Conservation (phyloP, 2,329 filamentous ascomycete species). For the Alternaria gaisen region DNA sequence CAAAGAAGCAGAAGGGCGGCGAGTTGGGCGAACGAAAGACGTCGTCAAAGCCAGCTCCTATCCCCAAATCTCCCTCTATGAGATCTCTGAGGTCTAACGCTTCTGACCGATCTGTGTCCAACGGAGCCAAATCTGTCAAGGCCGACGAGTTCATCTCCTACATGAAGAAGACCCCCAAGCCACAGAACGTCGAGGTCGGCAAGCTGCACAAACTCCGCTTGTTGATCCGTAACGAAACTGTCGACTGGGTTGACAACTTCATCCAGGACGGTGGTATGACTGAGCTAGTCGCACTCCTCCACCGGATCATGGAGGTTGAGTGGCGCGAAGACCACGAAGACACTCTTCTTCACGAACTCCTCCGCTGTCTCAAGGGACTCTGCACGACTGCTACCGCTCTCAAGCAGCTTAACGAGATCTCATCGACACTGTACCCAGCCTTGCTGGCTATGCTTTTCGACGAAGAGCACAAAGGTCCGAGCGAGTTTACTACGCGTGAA, state of each 20-base stretch:
- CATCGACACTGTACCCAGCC: conserved; percentile 82
- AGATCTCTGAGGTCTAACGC: conserved; percentile 63
- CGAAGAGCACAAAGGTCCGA: conserved; percentile 96
- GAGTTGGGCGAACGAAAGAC: conserved; percentile 61
- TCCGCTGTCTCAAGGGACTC: conserved; percentile 92
- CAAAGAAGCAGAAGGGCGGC: conserved; percentile 75
- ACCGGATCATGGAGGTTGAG: conserved; percentile 93
- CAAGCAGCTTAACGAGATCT: conserved; percentile 80
- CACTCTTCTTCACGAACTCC: conserved; percentile 85
- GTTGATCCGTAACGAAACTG: conserved; percentile 90
- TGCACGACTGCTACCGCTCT: conserved; percentile 90
- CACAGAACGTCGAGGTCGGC: conserved; percentile 87
- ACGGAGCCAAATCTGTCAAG: conserved; percentile 76
- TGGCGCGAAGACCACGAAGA: conserved; percentile 99
- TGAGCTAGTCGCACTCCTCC: conserved; percentile 84
- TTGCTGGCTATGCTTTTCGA: conserved; percentile 91
- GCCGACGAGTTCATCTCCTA: conserved; percentile 89
- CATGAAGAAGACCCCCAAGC: conserved; percentile 80
- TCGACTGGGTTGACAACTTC: conserved; percentile 94
- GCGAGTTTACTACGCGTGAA: conserved; percentile 91
- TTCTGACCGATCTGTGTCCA: conserved; percentile 68
- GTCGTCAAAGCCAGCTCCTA: conserved; percentile 75
- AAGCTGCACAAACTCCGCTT: conserved; percentile 92
- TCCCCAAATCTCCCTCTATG: conserved; percentile 70
- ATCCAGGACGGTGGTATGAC: conserved; percentile 90